Evolutionary conservation across 2,329 filamentous ascomycete genomes (phyloP), one percentile per base, ranked within the genome.

Genomic region (Didymella segeticola): DNA sequence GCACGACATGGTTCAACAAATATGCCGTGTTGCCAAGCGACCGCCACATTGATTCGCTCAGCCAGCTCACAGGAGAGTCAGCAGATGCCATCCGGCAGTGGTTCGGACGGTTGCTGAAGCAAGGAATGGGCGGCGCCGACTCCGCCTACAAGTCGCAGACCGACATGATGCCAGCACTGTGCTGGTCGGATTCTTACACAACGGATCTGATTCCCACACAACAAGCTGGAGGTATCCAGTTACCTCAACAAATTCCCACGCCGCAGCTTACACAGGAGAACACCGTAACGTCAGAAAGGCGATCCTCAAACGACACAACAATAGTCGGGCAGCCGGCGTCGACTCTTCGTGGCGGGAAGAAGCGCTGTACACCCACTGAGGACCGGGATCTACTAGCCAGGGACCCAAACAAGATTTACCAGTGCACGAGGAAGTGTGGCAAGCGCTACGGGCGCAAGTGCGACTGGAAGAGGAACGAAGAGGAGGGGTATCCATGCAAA

Each of bases 91-190:
- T 75, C 43, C 59, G 71, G 36, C 64, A 68, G 31, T 75, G 72
- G 72, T 75, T 75, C 37, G 68, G 72, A 12, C 64, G 67, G 36
- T 61, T 73, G 23, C 55, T 73, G 50, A 73, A 72, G 60, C 70
- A 73, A 52, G 72, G 72, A 34, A 68, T 75, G 62, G 61, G 61
- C 27, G 62, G 64, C n/a, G 66, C 71, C 31, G 72, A 75, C 43
- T 74, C 71, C 8, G 72, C 70, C 23, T 75, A 75, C 56, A 73
- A 69, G 48, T 75, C 72, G n/a, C 71, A 73, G 47, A 73, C 72
- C 11, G 66, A 63, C 34, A 60, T 70, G 34, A 63, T 60, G 31
- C 58, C 60, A 31, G 57, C 66, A 5, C 55, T 68, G 39, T 63
- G 67, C 23, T 61, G 63, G 56, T 56, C 63, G 26, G 56, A 62